These are phyloP conservation scores for Tylopilus felleus DNA, from an alignment of 768 basidiomycete species.

Conservation along the genomic window DNA sequence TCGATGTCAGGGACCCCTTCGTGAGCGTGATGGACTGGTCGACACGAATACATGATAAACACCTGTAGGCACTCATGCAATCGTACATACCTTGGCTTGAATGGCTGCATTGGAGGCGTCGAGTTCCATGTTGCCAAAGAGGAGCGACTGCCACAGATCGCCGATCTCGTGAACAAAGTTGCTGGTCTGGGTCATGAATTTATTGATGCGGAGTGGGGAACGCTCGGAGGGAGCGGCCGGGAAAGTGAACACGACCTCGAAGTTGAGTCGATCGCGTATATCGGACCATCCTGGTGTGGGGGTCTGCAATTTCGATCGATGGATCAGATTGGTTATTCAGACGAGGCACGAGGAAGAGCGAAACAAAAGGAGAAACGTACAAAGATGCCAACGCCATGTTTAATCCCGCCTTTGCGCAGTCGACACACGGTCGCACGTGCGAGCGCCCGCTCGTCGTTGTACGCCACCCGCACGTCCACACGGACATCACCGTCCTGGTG, in stretches of 20 bases:
- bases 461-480: slow-evolving; percentile 33
- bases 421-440: slow-evolving; percentile 30
- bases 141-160: slow-evolving; percentile 26
- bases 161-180: slow-evolving; percentile 30
- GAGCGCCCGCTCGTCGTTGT: slow-evolving; percentile 20
- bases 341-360: not conserved
- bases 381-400: slow-evolving; percentile 38
- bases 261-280: slow-evolving; percentile 17
- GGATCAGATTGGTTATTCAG: not conserved
- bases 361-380: slow-evolving; percentile 15
- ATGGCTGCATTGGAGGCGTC: slow-evolving; percentile 27
- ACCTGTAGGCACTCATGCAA: not conserved
- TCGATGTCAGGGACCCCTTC: slow-evolving; percentile 22
- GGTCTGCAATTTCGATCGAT: slow-evolving; percentile 10
- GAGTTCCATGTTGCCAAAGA: slow-evolving; percentile 27
- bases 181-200: slow-evolving; percentile 27
- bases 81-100: slow-evolving; percentile 21
- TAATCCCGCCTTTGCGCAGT: slow-evolving; percentile 24
- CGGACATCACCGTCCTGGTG: slow-evolving; percentile 10
- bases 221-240: slow-evolving; percentile 18
- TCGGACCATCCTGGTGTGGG: slow-evolving; percentile 1
- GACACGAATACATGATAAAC: not conserved
- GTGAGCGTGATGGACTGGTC: slow-evolving; percentile 32
- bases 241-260: slow-evolving; percentile 30
- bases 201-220: slow-evolving; percentile 23